These are phyloP conservation scores for Ustilago hordei DNA, from an alignment of 1,284 basidiomycete genomes.

Conservation along the genomic window DNA sequence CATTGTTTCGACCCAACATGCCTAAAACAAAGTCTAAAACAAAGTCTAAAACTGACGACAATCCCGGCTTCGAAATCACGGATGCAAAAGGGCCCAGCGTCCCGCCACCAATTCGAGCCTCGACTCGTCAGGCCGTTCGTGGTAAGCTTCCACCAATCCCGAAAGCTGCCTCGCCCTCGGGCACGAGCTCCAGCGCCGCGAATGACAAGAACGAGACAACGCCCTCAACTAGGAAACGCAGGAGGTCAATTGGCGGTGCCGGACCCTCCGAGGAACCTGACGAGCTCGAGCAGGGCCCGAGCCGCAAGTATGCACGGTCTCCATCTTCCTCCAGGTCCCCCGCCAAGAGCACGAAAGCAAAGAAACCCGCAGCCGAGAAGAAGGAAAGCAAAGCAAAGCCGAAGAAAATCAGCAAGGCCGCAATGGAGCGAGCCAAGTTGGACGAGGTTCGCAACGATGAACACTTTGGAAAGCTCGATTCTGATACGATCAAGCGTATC, in stretches of 20 bases:
- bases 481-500: constrained; percentile 34
- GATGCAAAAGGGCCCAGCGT: constrained; percentile 15
- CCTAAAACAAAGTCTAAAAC: neutral
- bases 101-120: neutral
- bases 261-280: constrained; percentile 15
- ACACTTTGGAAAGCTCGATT: constrained; percentile 34
- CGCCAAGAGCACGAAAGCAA: neutral
- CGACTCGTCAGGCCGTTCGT: constrained; percentile 12
- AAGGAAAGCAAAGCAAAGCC: constrained; percentile 18
- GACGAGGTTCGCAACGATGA: constrained; percentile 32
- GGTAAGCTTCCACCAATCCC: constrained; percentile 33
- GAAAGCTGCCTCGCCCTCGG: constrained; percentile 2
- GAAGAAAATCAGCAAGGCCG: constrained; percentile 31
- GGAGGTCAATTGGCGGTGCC: constrained; percentile 10
- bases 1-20: neutral
- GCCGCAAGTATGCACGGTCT: constrained; percentile 27
- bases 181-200: neutral
- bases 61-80: constrained; percentile 14
- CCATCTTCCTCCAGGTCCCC: constrained; percentile 3
- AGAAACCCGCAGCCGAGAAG: constrained; percentile 7
- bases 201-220: neutral
- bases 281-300: constrained; percentile 35
- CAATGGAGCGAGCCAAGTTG: constrained; percentile 23
- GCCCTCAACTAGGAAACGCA: constrained; percentile 13
- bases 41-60: constrained; percentile 10